Evolutionary conservation across 2,329 filamentous ascomycete genomes (phyloP).

Genomic region (Aspergillus sp.): DNA sequence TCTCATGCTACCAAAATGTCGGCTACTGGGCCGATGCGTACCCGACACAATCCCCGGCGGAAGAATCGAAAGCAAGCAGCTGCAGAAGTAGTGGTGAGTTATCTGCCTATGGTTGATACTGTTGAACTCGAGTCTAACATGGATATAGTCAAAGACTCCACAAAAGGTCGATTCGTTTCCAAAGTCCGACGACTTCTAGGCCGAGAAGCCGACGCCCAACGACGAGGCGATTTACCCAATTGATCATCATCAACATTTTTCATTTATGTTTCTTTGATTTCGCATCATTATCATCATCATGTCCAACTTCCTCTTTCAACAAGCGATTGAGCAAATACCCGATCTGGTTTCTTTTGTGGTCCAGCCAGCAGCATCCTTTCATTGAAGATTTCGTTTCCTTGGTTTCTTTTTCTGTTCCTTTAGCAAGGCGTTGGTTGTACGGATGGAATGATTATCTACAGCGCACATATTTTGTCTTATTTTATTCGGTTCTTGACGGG

Average conservation of each 20-base stretch:
- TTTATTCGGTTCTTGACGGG: no score
- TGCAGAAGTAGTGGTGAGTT: conserved; percentile 22
- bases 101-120: conserved; percentile 1
- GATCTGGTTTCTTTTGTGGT: conserved; percentile 5
- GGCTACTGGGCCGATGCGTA: conserved; percentile 27
- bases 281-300: neutral
- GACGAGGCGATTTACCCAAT: conserved; percentile 11
- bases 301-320: conserved; percentile 1
- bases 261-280: neutral
- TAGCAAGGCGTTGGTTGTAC: conserved; percentile 5
- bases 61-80: conserved; percentile 9
- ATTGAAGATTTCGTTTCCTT: neutral
- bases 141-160: conserved; percentile 13
- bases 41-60: conserved; percentile 17
- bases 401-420: conserved; percentile 3
- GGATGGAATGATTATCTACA: no score
- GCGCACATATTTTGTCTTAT: neutral
- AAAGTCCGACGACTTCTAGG: conserved; percentile 25
- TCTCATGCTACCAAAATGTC: conserved; percentile 21
- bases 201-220: conserved; percentile 25
- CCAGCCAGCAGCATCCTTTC: neutral
- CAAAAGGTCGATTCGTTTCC: conserved; percentile 22
- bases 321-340: conserved; percentile 4
- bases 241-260: neutral
- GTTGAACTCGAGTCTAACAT: conserved; percentile 5